Evolutionary conservation across 768 basidiomycete genomes (phyloP).

Genomic region (Lentinula edodes): DNA sequence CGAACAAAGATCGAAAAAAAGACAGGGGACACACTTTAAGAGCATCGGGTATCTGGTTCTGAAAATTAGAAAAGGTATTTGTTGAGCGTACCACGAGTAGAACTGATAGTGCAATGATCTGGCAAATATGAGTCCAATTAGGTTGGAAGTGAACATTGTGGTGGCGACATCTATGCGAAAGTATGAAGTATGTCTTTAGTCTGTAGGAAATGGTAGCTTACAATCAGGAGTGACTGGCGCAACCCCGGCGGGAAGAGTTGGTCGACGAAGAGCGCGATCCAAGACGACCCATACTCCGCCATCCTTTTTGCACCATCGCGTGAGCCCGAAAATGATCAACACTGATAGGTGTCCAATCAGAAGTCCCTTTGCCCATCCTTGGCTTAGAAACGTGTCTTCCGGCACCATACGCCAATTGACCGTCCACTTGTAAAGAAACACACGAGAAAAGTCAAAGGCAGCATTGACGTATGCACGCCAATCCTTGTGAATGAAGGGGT

Average conservation of each 20-base stretch:
- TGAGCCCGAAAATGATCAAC: slow-evolving; percentile 61
- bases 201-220: slow-evolving; percentile 28
- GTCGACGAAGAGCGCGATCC: slow-evolving; percentile 43
- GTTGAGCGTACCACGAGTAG: slow-evolving; percentile 95
- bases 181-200: slow-evolving; percentile 10
- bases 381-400: slow-evolving; percentile 71
- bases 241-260: slow-evolving; percentile 42
- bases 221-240: slow-evolving; percentile 55
- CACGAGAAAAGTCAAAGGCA: slow-evolving; percentile 84
- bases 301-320: slow-evolving; percentile 71
- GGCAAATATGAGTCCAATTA: slow-evolving; percentile 88
- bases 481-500: slow-evolving; percentile 62
- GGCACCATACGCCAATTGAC: slow-evolving; percentile 93
- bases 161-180: slow-evolving; percentile 62
- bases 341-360: slow-evolving; percentile 59
- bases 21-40: slow-evolving; percentile 43
- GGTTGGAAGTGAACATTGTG: slow-evolving; percentile 83
- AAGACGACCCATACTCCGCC: slow-evolving; percentile 63
- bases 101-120: slow-evolving; percentile 98
- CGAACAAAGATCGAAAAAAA: slow-evolving; percentile 6
- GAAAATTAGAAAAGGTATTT: slow-evolving; percentile 80
- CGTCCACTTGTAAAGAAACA: slow-evolving; percentile 94
- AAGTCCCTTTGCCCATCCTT: slow-evolving; percentile 53
- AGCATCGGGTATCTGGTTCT: slow-evolving; percentile 59
- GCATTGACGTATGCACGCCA: slow-evolving; percentile 59